A percentile compares a stretch with the other conserved stretches of the same genome.
These are phyloP conservation scores for Zygosaccharomyces sapae DNA, from an alignment of 1,139 yeast genomes.

Conservation along the genomic window DNA sequence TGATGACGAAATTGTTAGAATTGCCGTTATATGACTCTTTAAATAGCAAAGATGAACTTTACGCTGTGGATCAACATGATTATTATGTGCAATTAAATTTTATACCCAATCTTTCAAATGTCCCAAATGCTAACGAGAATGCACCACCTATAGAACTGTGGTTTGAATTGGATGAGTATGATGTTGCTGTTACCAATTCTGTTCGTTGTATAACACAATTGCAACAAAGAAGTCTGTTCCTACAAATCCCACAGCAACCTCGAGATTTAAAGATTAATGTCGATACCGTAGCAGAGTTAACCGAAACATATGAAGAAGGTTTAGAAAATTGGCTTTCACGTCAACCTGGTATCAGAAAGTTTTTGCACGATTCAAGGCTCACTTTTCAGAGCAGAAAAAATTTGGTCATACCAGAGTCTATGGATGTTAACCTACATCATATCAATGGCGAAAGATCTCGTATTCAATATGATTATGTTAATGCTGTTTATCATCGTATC, in stretches of 20 bases:
- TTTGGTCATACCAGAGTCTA: slow-evolving; percentile 36
- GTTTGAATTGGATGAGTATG: slow-evolving; percentile 45
- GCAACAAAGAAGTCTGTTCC: slow-evolving; percentile 19
- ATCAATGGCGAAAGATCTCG: slow-evolving; percentile 12
- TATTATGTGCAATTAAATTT: slow-evolving; percentile 48
- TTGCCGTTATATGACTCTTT: slow-evolving; percentile 29
- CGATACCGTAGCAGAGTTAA: slow-evolving; percentile 15
- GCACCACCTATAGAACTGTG: slow-evolving; percentile 55
- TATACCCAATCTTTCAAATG: slow-evolving; percentile 38
- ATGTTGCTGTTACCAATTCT: slow-evolving; percentile 42
- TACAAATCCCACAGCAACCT: slow-evolving; percentile 27
- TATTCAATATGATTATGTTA: slow-evolving; percentile 45
- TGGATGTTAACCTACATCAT: slow-evolving; percentile 26
- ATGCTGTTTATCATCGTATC: slow-evolving; percentile 43
- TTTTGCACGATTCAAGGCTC: slow-evolving; percentile 40
- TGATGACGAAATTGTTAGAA: slow-evolving; percentile 40
- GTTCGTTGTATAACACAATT: slow-evolving; percentile 25
- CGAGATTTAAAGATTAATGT: slow-evolving; percentile 27
- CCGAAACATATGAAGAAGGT: slow-evolving; percentile 12
- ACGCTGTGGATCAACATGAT: slow-evolving; percentile 39
- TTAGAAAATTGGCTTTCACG: slow-evolving; percentile 39
- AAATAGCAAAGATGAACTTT: slow-evolving; percentile 18
- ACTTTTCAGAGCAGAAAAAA: slow-evolving; percentile 40
- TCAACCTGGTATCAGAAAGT: slow-evolving; percentile 48
- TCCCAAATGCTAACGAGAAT: slow-evolving; percentile 30